Conservation (phyloP, 2,329 filamentous ascomycete genomes). For the Microcyclospora pomicola region DNA sequence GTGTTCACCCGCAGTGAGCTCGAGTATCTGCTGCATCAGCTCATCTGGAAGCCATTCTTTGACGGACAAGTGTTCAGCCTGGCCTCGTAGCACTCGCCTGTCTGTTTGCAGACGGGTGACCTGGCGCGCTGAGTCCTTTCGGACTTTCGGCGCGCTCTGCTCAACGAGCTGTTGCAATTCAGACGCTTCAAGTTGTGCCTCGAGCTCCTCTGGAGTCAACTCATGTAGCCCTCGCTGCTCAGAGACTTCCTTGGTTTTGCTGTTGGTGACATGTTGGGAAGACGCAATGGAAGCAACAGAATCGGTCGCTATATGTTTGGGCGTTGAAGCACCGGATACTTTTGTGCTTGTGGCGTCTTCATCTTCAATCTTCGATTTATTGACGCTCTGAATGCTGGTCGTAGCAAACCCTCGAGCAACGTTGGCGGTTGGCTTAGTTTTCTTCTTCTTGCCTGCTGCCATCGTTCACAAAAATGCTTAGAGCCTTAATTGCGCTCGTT, state of each 20-base stretch:
- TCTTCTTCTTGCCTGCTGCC: conserved; percentile 50
- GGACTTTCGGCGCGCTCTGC: conserved; percentile 64
- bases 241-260: conserved; percentile 1
- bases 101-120: conserved; percentile 71
- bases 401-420: conserved; percentile 88
- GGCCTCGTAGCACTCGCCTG: conserved; percentile 62
- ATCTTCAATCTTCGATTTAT: conserved; percentile 45
- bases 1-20: conserved; percentile 52
- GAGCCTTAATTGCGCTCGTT: no score
- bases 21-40: conserved; percentile 62
- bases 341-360: conserved; percentile 15
- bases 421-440: conserved; percentile 80
- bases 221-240: conserved; percentile 30
- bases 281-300: conserved; percentile 18
- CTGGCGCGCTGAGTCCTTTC: conserved; percentile 65
- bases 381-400: conserved; percentile 66
- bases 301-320: conserved; percentile 3
- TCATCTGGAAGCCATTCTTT: conserved; percentile 71
- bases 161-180: conserved; percentile 81
- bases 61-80: conserved; percentile 59
- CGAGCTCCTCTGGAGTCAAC: conserved; percentile 75
- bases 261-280: conserved; percentile 3
- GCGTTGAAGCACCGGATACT: conserved; percentile 18
- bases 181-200: conserved; percentile 76
- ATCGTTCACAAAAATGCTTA: conserved; percentile 4